Base-by-base conservation (phyloP, 805 yeast species). In the Starmerella apis region DNA sequence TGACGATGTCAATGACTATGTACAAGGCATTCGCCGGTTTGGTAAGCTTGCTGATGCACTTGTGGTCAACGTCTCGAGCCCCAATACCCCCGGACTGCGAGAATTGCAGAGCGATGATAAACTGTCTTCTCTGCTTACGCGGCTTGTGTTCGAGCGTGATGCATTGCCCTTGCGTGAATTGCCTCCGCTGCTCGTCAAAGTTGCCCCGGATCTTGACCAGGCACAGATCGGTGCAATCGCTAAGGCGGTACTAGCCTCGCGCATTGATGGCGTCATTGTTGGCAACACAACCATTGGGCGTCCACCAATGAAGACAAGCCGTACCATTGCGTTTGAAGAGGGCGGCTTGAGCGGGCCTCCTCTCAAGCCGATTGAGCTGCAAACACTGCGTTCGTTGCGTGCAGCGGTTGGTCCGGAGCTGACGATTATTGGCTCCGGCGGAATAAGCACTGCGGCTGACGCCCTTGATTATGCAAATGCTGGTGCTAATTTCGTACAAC, bases 301-400 rank as follows among this genome's bases (percentile, higher is more conserved):
- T 63, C 96, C 96, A 10, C 69, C 70, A 0, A 70, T 88, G 59
- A 70, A 74, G 37, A 77, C 88, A 7, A 55, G 67, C 19, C 67
- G 70, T 19, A 65, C 65, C 23, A 56, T 64, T 2, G 65, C 81
- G 35, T 67, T 71, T 16, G 43, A 56, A 22, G 36, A 30, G 30
- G 97, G 97, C 52, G 97, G 97, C 1, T 75, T 90, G 35, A 84
- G 95, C 0, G 97, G 97, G n/a, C 76, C 76, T 51, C 97, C 97
- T 16, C 72, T 90, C 49, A 90, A 88, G 66, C 88, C 86, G 43
- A 71, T 78, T 46, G 72, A 95, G 1, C 69, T 90, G 51, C 69
- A 77, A 54, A 92, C 94, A 0, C 71, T 90, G 58, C 75, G 73
- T 52, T 68, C 76, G 1, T 78, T 90, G 58, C 79, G 92, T 50